phyloP scores from a whole-genome alignment of 257 asterid genomes.

The Sherardia arvensis region DNA sequence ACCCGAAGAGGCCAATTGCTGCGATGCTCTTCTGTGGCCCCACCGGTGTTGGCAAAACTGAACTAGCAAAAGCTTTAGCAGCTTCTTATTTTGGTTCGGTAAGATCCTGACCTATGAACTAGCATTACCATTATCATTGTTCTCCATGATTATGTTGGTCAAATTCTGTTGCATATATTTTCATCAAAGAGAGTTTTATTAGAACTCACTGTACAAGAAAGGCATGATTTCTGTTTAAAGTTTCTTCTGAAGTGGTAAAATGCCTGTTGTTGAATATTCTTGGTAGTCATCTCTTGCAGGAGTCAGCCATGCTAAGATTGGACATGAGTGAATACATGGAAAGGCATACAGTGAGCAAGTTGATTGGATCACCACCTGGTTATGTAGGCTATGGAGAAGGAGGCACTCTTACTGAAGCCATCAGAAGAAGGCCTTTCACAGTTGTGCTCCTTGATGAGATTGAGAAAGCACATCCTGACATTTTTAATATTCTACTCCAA shows the following conservation, averaged over 20 bases:
- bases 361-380: constrained; percentile 99
- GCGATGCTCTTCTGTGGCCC: constrained; percentile 99
- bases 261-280: background rate
- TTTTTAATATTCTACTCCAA: constrained; percentile 92
- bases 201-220: background rate
- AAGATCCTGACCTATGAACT: constrained; percentile 40
- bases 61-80: constrained; percentile 89
- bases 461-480: constrained; percentile 96
- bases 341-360: constrained; percentile 94
- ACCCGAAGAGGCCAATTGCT: constrained; percentile 93
- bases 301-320: constrained; percentile 84
- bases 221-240: background rate
- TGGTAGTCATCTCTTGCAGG: constrained; percentile 33
- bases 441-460: constrained; percentile 92
- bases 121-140: background rate
- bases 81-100: constrained; percentile 91
- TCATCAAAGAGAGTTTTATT: too few species aligned
- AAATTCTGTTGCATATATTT: background rate
- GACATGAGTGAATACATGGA: constrained; percentile 99
- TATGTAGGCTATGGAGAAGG: constrained; percentile 96
- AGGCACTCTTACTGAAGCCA: constrained; percentile 91
- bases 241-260: background rate
- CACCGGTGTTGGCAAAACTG: constrained; percentile 98
- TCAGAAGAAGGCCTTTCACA: constrained; percentile 81
- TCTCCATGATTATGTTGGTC: background rate